These are phyloP conservation scores for Paecilomyces fulvus DNA, from an alignment of 2,329 filamentous ascomycete genomes.

Conservation along the genomic window DNA sequence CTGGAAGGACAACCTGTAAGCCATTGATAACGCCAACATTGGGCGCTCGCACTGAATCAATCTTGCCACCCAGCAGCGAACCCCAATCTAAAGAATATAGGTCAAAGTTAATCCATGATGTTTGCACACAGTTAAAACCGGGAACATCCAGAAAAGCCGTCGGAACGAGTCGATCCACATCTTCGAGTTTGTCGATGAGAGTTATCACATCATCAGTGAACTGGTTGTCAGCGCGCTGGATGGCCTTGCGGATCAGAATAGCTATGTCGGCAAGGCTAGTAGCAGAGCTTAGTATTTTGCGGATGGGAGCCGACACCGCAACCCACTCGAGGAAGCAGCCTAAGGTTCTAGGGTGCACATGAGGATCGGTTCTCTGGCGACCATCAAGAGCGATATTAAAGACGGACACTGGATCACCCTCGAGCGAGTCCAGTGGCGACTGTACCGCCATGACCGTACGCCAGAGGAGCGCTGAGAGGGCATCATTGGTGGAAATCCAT, in stretches of 20 bases:
- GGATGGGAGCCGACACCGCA: slow-evolving; percentile 12
- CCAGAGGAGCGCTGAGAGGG: slow-evolving; percentile 32
- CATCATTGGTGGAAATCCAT: slow-evolving; percentile 28
- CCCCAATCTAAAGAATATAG: slow-evolving; percentile 29
- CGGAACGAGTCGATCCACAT: slow-evolving; percentile 22
- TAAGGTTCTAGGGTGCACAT: slow-evolving; percentile 26
- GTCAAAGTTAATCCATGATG: slow-evolving; percentile 26
- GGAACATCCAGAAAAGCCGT: slow-evolving; percentile 30
- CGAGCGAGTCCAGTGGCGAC: slow-evolving; percentile 22
- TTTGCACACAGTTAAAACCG: slow-evolving; percentile 25
- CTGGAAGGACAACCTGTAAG: slow-evolving; percentile 22
- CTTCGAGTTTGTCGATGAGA: slow-evolving; percentile 22
- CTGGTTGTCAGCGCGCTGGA: slow-evolving; percentile 21
- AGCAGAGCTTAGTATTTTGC: slow-evolving; percentile 19
- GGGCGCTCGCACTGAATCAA: slow-evolving; percentile 23
- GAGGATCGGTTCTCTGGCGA: slow-evolving; percentile 25
- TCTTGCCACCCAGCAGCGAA: slow-evolving; percentile 16
- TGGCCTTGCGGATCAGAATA: slow-evolving; percentile 23
- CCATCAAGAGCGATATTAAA: slow-evolving; percentile 34
- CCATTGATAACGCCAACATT: slow-evolving; percentile 27
- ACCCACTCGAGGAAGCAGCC: slow-evolving; percentile 35
- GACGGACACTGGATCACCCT: slow-evolving; percentile 24
- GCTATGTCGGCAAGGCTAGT: slow-evolving; percentile 28
- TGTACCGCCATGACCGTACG: slow-evolving; percentile 17
- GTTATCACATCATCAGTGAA: slow-evolving; percentile 21